These are phyloP conservation scores for Odonthalia washingtoniensis DNA, from an alignment of 31 red algal species.

Conservation along the genomic window DNA sequence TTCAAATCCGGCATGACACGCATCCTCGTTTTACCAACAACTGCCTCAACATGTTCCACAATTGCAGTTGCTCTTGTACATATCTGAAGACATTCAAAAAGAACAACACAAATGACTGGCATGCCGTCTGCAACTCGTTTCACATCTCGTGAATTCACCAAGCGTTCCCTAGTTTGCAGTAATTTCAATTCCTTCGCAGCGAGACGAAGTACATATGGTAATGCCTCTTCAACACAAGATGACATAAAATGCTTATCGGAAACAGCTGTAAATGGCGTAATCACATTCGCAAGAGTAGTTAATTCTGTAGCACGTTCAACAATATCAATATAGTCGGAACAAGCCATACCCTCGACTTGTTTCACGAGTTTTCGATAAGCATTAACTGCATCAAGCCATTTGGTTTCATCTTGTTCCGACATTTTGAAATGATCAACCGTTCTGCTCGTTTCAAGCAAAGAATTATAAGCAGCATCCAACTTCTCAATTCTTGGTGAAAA, in stretches of 20 bases:
- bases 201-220: constrained; percentile 39
- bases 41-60: constrained; percentile 6
- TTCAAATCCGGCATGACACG: constrained; percentile 46
- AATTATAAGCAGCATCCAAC: too few relatives aligned
- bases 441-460: too few relatives aligned
- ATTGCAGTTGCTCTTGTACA: constrained; percentile 30
- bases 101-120: constrained; percentile 31
- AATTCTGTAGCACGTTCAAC: constrained; percentile 27
- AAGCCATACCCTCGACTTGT: constrained; percentile 40
- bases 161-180: constrained; percentile 33
- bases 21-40: constrained; percentile 48
- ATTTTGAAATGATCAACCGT: too few relatives aligned
- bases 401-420: too few relatives aligned
- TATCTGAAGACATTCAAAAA: constrained; percentile 49
- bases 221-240: constrained; percentile 39
- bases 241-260: constrained; percentile 75
- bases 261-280: constrained; percentile 50
- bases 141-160: constrained; percentile 13
- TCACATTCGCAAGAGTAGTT: constrained; percentile 1
- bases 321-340: constrained; percentile 49
- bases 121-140: constrained; percentile 10
- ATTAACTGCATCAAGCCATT: too few relatives aligned
- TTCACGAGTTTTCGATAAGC: too few relatives aligned
- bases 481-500: too few relatives aligned
- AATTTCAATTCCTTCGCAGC: constrained; percentile 31